Evolutionary conservation across 768 basidiomycete species (phyloP).

Genomic region (Candolleomyces aberdarensis): DNA sequence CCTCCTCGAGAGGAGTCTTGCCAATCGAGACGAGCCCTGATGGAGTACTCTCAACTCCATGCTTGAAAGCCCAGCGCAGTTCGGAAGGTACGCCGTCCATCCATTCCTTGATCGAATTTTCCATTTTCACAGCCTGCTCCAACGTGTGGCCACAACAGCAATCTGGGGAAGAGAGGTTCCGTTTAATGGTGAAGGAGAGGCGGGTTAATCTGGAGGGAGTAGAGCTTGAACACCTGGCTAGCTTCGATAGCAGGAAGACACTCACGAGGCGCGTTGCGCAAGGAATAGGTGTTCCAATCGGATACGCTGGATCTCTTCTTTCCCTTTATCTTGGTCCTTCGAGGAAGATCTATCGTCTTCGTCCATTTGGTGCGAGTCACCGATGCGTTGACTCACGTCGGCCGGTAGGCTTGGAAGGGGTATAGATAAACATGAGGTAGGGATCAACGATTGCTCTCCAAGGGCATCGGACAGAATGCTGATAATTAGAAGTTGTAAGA

Average conservation of each 20-base stretch:
- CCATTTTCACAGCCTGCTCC: conserved; percentile 57
- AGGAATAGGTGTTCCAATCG: background rate
- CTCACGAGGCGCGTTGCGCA: background rate
- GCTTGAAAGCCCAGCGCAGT: background rate
- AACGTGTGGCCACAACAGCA: conserved; percentile 49
- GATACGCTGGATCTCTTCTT: background rate
- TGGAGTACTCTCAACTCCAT: background rate
- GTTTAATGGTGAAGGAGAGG: conserved; percentile 60
- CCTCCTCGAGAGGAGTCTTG: background rate
- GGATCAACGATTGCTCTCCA: background rate
- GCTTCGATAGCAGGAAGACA: background rate
- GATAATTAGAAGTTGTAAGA: background rate
- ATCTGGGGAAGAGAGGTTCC: conserved; percentile 39
- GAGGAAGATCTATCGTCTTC: conserved; percentile 13
- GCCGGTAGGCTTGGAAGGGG: background rate
- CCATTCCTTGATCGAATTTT: background rate
- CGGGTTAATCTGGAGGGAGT: conserved; percentile 47
- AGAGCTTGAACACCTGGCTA: background rate
- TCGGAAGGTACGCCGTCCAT: background rate
- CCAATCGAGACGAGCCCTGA: background rate
- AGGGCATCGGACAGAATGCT: background rate
- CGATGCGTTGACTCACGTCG: background rate
- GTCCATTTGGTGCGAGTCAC: conserved; percentile 18
- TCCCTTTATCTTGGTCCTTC: background rate
- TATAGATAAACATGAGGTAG: background rate